phyloP scores from a whole-genome alignment of 495 filamentous ascomycete species.

The Hyphodiscus hymeniophilus region DNA sequence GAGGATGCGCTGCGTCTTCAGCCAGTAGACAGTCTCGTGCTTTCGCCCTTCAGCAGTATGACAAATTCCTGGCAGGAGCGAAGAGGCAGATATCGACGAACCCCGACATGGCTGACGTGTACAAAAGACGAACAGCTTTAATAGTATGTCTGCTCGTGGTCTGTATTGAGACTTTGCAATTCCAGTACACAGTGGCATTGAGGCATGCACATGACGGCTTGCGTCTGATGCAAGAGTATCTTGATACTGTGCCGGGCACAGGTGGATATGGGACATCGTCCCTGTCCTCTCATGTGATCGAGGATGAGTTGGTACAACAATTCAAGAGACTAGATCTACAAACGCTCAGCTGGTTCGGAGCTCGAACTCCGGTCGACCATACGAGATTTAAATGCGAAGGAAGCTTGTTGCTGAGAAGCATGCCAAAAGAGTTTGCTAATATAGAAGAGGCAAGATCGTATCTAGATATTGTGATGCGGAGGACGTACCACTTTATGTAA shows the following conservation, averaged over 20 bases:
- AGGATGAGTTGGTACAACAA: conserved; percentile 11
- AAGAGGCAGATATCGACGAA: not conserved
- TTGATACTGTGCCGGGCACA: not conserved
- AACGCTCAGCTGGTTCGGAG: conserved; percentile 3
- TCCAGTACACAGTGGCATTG: conserved; percentile 1
- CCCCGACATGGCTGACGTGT: not conserved
- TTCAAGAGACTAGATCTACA: conserved; percentile 12
- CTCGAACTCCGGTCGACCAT: not conserved
- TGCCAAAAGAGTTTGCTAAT: conserved; percentile 8
- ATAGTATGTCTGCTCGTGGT: conserved; percentile 12
- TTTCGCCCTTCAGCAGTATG: conserved; percentile 7
- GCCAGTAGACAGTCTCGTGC: not conserved
- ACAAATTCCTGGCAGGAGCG: conserved; percentile 8
- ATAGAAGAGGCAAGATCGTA: conserved; percentile 6
- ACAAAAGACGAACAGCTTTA: conserved; percentile 3
- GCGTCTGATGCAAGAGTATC: conserved; percentile 3
- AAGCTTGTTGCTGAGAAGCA: not conserved
- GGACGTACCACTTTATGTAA: conserved; percentile 11
- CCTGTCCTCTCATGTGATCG: conserved; percentile 5
- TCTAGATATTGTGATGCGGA: conserved; percentile 15
- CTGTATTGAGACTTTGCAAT: conserved; percentile 17
- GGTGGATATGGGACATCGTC: conserved; percentile 4
- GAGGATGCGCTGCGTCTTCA: not conserved
- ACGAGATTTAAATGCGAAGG: conserved; percentile 4
- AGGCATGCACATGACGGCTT: conserved; percentile 3